phyloP scores from a whole-genome alignment of 75 land plant species.

The Azolla pinnata region DNA sequence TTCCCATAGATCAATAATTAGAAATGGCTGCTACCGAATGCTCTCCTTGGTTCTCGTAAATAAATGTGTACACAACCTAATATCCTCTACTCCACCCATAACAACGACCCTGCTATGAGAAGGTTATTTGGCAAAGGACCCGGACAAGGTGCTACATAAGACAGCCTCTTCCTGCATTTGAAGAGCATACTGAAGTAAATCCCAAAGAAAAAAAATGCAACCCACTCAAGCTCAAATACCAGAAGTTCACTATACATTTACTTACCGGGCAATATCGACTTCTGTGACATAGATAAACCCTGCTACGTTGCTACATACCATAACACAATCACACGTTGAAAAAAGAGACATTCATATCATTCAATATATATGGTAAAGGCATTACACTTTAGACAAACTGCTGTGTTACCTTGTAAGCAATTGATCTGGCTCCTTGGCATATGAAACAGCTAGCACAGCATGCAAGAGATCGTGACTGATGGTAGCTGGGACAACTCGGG shows the following conservation, averaged over 20 bases:
- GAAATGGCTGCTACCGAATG: too few species aligned
- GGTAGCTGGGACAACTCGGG: constrained; percentile 58
- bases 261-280: constrained; percentile 69
- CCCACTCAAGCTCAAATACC: background rate
- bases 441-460: constrained; percentile 79
- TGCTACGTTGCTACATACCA: constrained; percentile 89
- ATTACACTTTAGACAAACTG: too few species aligned
- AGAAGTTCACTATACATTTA: background rate
- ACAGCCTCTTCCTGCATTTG: constrained; percentile 63
- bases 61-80: background rate
- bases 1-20: background rate
- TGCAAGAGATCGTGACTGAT: constrained; percentile 70
- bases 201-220: background rate
- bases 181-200: background rate
- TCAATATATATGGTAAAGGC: too few species aligned
- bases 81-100: constrained; percentile 50
- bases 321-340: too few species aligned
- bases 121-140: constrained; percentile 73
- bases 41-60: background rate
- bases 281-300: constrained; percentile 92
- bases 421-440: constrained; percentile 86
- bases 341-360: too few species aligned
- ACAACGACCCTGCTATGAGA: constrained; percentile 57
- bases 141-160: constrained; percentile 88
- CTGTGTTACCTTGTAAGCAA: constrained; percentile 90